phyloP scores from a whole-genome alignment of 768 basidiomycete genomes.

The Collybia nuda region DNA sequence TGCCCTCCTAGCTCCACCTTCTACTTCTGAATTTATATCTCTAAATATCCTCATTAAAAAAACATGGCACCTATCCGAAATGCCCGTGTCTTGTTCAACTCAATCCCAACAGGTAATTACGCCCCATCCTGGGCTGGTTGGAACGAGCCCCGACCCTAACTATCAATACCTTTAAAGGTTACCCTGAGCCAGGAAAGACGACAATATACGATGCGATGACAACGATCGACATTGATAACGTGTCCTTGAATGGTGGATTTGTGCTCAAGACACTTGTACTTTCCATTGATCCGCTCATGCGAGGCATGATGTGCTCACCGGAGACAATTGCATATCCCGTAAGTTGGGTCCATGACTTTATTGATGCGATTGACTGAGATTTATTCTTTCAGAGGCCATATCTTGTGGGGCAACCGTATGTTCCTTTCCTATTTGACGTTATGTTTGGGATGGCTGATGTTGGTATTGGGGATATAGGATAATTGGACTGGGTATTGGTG shows the following conservation, averaged over 20 bases:
- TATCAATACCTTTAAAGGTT: too few species aligned
- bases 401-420: constrained; percentile 34
- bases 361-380: too few species aligned
- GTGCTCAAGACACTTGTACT: constrained; percentile 49
- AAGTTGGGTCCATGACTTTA: not conserved
- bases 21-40: too few species aligned
- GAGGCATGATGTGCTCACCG: constrained; percentile 35
- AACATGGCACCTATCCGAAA: constrained; percentile 15
- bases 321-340: constrained; percentile 23
- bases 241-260: constrained; percentile 44
- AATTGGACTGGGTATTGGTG: constrained; percentile 34
- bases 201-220: constrained; percentile 40
- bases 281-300: constrained; percentile 42
- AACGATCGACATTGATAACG: constrained; percentile 50
- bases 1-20: too few species aligned
- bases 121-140: not conserved
- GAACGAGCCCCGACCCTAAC: not conserved
- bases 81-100: constrained; percentile 33
- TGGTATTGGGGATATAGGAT: constrained; percentile 16
- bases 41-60: too few species aligned
- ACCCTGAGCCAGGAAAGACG: constrained; percentile 44
- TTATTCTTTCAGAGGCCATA: constrained; percentile 20
- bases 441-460: not conserved
- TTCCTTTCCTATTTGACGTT: not conserved
- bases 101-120: constrained; percentile 29